phyloP scores from a whole-genome alignment of 208 protist species.

The Polymyxa betae region DNA sequence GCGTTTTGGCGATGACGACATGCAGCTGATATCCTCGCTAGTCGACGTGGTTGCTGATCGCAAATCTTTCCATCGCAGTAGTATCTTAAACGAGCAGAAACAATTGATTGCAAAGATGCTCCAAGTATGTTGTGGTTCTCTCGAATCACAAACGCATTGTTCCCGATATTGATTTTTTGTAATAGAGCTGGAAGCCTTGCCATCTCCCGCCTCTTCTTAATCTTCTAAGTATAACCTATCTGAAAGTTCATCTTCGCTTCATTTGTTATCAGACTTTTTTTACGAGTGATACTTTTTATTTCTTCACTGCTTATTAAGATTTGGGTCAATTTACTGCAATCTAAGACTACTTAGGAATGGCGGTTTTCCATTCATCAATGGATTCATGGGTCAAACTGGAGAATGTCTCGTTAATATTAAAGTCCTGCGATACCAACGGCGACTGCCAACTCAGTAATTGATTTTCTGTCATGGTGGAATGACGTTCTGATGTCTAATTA shows the following conservation, averaged over 20 bases:
- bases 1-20: neutral
- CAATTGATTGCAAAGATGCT: neutral
- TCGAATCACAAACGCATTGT: neutral
- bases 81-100: neutral
- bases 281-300: too few relatives aligned
- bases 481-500: neutral
- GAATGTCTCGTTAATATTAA: neutral
- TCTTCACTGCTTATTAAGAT: too few relatives aligned
- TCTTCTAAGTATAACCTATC: slow-evolving; percentile 24
- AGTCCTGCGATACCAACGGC: neutral
- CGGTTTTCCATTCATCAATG: slow-evolving; percentile 1
- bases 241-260: too few relatives aligned
- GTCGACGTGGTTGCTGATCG: slow-evolving; percentile 10
- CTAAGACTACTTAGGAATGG: too few relatives aligned
- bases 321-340: too few relatives aligned
- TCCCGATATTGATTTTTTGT: too few relatives aligned
- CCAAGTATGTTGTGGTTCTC: neutral
- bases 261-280: too few relatives aligned
- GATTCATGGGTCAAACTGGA: neutral
- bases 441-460: neutral
- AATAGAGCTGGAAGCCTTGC: neutral
- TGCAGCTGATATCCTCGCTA: neutral
- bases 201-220: slow-evolving; percentile 5
- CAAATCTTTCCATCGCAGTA: neutral
- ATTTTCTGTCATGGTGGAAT: neutral